Base-by-base conservation (phyloP, 768 basidiomycete species). In the Hericium coralloides region DNA sequence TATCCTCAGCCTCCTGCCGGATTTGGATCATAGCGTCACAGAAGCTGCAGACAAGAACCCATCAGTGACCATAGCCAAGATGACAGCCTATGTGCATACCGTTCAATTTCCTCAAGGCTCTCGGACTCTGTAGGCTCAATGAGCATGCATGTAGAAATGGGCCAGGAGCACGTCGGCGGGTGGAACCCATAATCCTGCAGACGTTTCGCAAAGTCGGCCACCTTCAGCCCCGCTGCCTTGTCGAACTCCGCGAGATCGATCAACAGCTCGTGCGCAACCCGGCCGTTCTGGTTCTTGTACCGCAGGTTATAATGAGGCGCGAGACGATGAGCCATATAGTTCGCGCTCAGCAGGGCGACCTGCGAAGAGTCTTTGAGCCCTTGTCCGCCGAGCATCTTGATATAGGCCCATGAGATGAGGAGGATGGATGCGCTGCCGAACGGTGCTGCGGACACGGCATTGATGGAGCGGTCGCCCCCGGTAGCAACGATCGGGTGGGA, bases 1-100 rank as follows among this genome's bases (percentile, higher is more conserved):
- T 80, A 50, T 95, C 91, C 55, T 95, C 85, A 0, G 84, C 94
- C 70, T 99, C 97, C 64, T 83, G 75, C 52, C 95, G 89, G 62
- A 99, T 99, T 61, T 88, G 82, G 61, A 99, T 95, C 92, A 98
- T 97, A 20, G 97, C 95, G 63, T 98, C 92, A 72, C 95, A 97
- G 77, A 99, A 98, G 66, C 91, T 91, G 59, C 36, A 52, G 38
- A 20, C 49, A 36, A 49, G 36, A 36, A 20, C 55, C 20, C 2
- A 52, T 48, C 38, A 0, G 26, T 12, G 47, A 25, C 17, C 20
- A 15, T 43, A 52, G 0, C 25, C 31, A 12, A 20, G 41, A n/a
- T 17, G 58, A 55, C 18, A 25, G 8, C 17, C 17, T n/a, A 10
- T 36, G 22, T 9, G 22, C 73, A 49, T 59, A 89, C 84, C 87